These are phyloP conservation scores for Tylopilus vinaceipallidus DNA, from an alignment of 768 basidiomycete genomes.

Conservation along the genomic window DNA sequence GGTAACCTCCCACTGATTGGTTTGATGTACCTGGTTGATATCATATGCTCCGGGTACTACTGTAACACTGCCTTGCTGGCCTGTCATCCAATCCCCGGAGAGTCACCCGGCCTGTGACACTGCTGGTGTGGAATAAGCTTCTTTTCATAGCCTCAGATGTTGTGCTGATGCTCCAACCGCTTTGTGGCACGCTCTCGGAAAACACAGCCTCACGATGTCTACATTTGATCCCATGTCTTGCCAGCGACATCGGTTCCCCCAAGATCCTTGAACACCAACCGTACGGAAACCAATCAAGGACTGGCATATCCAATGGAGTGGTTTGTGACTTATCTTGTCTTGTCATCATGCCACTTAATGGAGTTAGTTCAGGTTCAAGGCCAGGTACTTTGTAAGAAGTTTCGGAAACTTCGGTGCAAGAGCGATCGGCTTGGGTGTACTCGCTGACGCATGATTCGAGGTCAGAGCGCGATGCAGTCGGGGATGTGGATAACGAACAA, in stretches of 20 bases:
- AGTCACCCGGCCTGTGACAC: background rate
- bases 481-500: background rate
- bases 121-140: background rate
- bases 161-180: conserved; percentile 22
- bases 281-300: conserved; percentile 6
- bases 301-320: background rate
- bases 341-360: conserved; percentile 6
- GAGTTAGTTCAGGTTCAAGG: conserved; percentile 6
- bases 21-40: conserved; percentile 23
- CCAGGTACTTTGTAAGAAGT: background rate
- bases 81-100: background rate
- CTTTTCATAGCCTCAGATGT: conserved; percentile 18
- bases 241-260: conserved; percentile 1
- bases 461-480: background rate
- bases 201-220: conserved; percentile 25
- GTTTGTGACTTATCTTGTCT: no score
- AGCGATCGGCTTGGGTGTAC: no score
- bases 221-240: conserved; percentile 1
- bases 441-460: background rate
- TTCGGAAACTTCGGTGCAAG: background rate
- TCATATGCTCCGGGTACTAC: conserved; percentile 15
- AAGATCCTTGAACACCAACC: background rate
- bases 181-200: conserved; percentile 32
- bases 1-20: conserved; percentile 13
- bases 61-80: conserved; percentile 10